These are phyloP conservation scores for Nicotiana obtusifolia DNA, from an alignment of 257 asterid species.

Conservation along the genomic window DNA sequence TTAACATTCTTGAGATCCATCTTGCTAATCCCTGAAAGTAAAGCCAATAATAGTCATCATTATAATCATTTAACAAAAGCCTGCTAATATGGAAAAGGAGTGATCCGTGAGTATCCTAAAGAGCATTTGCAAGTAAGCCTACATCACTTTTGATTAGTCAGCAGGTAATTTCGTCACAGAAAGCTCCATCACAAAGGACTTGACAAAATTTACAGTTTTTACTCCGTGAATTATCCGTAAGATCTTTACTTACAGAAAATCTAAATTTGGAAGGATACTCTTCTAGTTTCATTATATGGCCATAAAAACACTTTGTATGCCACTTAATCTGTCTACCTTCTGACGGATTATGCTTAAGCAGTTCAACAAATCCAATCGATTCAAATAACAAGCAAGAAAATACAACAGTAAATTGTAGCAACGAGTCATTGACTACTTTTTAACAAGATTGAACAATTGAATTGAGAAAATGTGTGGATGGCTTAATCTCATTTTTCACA, in stretches of 20 bases:
- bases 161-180: not conserved
- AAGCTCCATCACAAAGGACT: not conserved
- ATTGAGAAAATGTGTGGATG: not conserved
- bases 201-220: not conserved
- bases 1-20: constrained; percentile 67
- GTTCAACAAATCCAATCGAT: not conserved
- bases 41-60: constrained; percentile 1
- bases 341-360: not conserved
- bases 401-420: not conserved
- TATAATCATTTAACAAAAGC: not conserved
- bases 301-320: not conserved
- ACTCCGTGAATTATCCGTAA: not conserved
- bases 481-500: not conserved
- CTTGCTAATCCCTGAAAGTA: constrained; percentile 30
- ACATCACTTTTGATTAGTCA: not conserved
- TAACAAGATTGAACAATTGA: not conserved
- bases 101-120: not conserved
- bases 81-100: not conserved
- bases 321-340: not conserved
- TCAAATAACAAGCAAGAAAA: not conserved
- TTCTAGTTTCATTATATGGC: not conserved
- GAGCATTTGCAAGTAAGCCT: not conserved
- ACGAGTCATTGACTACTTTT: not conserved
- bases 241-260: not conserved
- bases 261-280: not conserved